Percentiles rank a stretch among this genome's conserved stretches.
Evolutionary conservation across 352 stramenopile species (phyloP).

Genomic region (Plasmopara viticola): DNA sequence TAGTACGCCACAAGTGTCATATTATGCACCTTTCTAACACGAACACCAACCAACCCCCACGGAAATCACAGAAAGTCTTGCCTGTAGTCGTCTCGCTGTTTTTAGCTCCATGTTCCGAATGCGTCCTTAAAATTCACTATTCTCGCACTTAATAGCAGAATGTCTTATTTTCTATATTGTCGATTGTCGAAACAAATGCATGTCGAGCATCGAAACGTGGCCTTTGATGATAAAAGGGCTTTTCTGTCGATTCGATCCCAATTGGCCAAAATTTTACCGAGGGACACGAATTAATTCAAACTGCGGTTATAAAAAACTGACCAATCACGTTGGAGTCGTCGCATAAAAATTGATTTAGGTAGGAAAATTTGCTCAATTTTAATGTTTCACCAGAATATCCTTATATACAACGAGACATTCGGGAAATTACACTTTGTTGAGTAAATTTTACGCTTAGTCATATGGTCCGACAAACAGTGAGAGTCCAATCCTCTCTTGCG

Average conservation of each 20-base stretch:
- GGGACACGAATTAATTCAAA: neutral
- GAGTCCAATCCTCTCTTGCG: no score
- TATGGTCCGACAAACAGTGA: no score
- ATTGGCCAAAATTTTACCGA: neutral
- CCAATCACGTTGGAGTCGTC: slow-evolving; percentile 76
- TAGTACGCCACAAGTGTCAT: slow-evolving; percentile 67
- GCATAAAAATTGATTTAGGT: slow-evolving; percentile 98
- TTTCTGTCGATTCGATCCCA: slow-evolving; percentile 4
- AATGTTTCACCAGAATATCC: no score
- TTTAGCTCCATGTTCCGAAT: slow-evolving; percentile 36
- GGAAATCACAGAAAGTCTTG: slow-evolving; percentile 19
- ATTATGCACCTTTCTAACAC: slow-evolving; percentile 48
- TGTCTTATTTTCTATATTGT: slow-evolving; percentile 4
- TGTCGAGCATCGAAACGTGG: slow-evolving; percentile 62
- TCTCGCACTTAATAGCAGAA: slow-evolving; percentile 36
- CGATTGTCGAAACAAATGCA: slow-evolving; percentile 39
- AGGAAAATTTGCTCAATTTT: slow-evolving; percentile 39
- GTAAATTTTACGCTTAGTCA: no score
- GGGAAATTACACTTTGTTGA: no score
- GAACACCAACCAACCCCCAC: slow-evolving; percentile 47
- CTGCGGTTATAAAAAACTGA: slow-evolving; percentile 6
- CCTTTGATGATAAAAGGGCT: slow-evolving; percentile 73
- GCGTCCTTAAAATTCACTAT: slow-evolving; percentile 34
- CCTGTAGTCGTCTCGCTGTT: slow-evolving; percentile 11
- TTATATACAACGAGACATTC: no score